A percentile compares a stretch with the other conserved stretches of the same genome.
Evolutionary conservation across 352 stramenopile species (phyloP).

Genomic region (Pythium aquatile): DNA sequence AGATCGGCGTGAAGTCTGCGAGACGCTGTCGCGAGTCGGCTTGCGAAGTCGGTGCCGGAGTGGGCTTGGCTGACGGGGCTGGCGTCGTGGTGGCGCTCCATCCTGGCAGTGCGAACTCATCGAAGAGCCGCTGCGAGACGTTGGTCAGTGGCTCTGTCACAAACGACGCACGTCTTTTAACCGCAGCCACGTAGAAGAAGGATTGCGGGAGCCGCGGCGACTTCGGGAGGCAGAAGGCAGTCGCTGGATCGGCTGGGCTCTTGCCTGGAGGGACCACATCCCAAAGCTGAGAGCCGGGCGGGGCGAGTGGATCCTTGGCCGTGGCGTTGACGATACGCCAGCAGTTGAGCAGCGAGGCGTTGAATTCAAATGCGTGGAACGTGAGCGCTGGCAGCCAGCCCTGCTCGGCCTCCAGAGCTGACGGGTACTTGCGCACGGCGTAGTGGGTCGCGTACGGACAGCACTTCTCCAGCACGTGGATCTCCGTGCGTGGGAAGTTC

Average conservation of each 20-base stretch:
- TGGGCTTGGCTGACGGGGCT: background rate
- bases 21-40: background rate
- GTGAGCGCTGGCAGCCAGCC: slow-evolving; percentile 18
- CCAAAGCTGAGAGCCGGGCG: slow-evolving; percentile 10
- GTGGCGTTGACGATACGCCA: slow-evolving; percentile 14
- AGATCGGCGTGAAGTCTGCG: background rate
- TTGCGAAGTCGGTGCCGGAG: background rate
- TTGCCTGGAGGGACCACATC: background rate
- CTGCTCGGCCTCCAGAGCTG: slow-evolving; percentile 2
- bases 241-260: background rate
- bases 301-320: background rate
- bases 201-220: background rate
- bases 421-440: slow-evolving; percentile 15
- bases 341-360: background rate
- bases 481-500: background rate
- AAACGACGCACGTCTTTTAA: slow-evolving; percentile 12
- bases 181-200: slow-evolving; percentile 15
- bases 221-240: slow-evolving; percentile 18
- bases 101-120: slow-evolving; percentile 5
- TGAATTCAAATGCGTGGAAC: slow-evolving; percentile 13
- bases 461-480: slow-evolving; percentile 26
- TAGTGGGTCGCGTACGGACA: slow-evolving; percentile 21
- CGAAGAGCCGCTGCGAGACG: background rate
- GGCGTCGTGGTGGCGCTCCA: background rate
- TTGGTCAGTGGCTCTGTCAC: slow-evolving; percentile 16